Base-by-base conservation (phyloP, 108 stramenopile species). In the Nannochloropsis gaditana region DNA sequence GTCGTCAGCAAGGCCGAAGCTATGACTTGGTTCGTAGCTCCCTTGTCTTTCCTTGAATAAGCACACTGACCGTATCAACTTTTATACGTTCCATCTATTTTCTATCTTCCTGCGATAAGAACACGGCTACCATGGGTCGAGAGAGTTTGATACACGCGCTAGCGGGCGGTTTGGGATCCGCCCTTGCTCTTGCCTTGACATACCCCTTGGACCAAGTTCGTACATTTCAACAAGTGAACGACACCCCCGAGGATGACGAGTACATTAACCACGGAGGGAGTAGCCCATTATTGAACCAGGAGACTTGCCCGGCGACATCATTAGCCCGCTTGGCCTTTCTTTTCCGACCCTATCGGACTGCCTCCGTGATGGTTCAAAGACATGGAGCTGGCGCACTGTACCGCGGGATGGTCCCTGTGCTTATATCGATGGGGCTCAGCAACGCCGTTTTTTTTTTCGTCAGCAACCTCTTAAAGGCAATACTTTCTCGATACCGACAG, bases 171-270 rank as follows among this genome's bases (percentile, higher is more conserved):
- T 83, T 84, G 3, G 89, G 85, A 5, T 59, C 80, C 44, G 73
- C 83, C 11, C 11, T 89, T 15, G 85, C 89, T 21, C 82, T 89
- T 81, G 80, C 83, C 19, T 41, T 89, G 15, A 83, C 86, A 9
- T 89, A 89, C 41, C 89, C 89, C 19, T 44, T 89, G 19, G 89
- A 89, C 45, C 89, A 89, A 86, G 84, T 89, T 10, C 83, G 89
- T 19, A 80, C 84, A 3, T 81, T 83, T 5, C 83, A 85, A 5
- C 89, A 89, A 84, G 86, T 89, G 43, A 42, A 15, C 41, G 45
- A 79, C 84, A 73, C 31, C 42, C 21, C 73, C 43, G 11, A 50
- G 11, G 44, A 45, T 8, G 80, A 81, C 10, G 31, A 47, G 42
- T 45, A 82, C 44, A 41, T 82, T 5, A 44, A 59, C 79, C 4